phyloP scores from a whole-genome alignment of 1,284 basidiomycete genomes.

The Microbotryum intermedium region DNA sequence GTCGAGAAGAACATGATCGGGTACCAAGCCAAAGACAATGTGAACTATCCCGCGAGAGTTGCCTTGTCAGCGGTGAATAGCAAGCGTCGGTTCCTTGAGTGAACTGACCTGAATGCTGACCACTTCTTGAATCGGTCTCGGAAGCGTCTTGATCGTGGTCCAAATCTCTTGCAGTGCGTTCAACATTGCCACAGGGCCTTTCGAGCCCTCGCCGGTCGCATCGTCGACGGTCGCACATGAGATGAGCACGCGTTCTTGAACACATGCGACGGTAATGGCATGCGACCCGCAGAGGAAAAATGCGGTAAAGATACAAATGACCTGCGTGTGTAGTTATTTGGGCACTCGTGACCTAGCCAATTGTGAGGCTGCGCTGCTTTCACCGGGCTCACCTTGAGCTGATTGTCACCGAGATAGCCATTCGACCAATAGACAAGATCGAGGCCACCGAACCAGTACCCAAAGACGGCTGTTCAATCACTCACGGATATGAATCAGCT shows the following conservation, averaged over 20 bases:
- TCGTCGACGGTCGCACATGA: conserved; percentile 26
- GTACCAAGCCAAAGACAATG: conserved; percentile 42
- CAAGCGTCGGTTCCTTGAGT: neutral
- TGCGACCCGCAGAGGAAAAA: conserved; percentile 44
- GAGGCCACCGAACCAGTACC: conserved; percentile 31
- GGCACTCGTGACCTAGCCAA: neutral
- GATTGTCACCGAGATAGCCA: conserved; percentile 58
- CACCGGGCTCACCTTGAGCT: conserved; percentile 49
- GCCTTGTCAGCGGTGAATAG: neutral
- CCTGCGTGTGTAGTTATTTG: conserved; percentile 30
- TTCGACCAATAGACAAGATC: conserved; percentile 26
- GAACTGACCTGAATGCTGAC: conserved; percentile 55
- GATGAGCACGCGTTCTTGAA: conserved; percentile 68
- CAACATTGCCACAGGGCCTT: neutral
- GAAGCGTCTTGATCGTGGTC: conserved; percentile 60
- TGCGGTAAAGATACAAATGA: conserved; percentile 49
- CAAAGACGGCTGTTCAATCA: conserved; percentile 21
- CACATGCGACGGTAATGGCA: conserved; percentile 52
- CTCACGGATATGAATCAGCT: neutral
- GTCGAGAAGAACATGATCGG: conserved; percentile 68
- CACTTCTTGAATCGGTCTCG: conserved; percentile 67
- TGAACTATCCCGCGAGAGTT: conserved; percentile 58
- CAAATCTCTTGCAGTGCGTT: conserved; percentile 53
- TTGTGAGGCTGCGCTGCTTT: too few relatives aligned
- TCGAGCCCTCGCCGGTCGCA: neutral